These are phyloP conservation scores for Zhuliangozyma blackwelliae DNA, from an alignment of 1,139 yeast species.

Conservation along the genomic window DNA sequence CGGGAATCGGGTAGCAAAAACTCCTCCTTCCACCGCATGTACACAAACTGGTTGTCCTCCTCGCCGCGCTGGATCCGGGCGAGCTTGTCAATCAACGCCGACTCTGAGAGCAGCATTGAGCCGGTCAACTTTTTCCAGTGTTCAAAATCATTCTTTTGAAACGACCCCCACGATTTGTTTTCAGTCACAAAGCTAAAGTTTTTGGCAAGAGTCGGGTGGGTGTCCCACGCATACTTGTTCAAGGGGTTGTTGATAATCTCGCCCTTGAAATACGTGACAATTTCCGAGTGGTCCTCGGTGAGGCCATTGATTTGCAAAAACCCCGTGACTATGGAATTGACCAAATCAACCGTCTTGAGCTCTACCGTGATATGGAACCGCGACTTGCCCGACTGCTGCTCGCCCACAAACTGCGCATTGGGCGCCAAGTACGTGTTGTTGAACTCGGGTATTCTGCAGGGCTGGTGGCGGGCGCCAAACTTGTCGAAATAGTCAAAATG, in stretches of 20 bases:
- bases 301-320: constrained; percentile 76
- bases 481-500: constrained; percentile 9
- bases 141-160: constrained; percentile 64
- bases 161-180: constrained; percentile 54
- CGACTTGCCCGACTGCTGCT: constrained; percentile 68
- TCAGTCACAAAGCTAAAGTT: constrained; percentile 39
- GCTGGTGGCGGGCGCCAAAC: background rate
- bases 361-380: constrained; percentile 71
- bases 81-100: constrained; percentile 24
- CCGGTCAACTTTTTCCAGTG: constrained; percentile 83
- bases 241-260: constrained; percentile 69
- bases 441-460: constrained; percentile 14
- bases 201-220: constrained; percentile 14
- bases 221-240: constrained; percentile 18
- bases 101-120: constrained; percentile 20
- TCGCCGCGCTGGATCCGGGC: constrained; percentile 27
- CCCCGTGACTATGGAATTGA: constrained; percentile 63
- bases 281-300: constrained; percentile 70
- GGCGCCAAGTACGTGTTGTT: constrained; percentile 49
- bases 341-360: constrained; percentile 63
- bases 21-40: constrained; percentile 94
- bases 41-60: constrained; percentile 44
- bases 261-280: constrained; percentile 83
- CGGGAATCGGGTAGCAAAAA: constrained; percentile 79
- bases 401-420: constrained; percentile 61